Base-by-base conservation (phyloP, 768 basidiomycete genomes). In the Leucocoprinus birnbaumii region DNA sequence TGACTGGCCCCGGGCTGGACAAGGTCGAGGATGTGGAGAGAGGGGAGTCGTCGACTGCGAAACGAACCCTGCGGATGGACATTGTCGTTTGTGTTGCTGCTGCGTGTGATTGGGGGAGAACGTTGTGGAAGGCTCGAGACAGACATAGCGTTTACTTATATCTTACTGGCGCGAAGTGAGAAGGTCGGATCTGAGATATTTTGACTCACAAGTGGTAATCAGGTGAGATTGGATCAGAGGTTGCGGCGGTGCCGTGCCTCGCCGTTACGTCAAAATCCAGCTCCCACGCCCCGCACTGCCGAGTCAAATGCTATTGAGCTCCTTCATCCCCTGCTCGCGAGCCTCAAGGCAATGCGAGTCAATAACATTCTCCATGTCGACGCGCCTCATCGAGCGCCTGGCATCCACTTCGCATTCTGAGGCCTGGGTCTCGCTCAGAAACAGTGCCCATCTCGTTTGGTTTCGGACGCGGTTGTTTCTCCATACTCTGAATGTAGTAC, bases 331-430 rank as follows among this genome's bases (percentile, higher is more conserved):
- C 21, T 13, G 18, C 21, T n/a, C n/a, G 44, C 24, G 52, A 53
- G 44, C 52, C 52, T 53, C 52, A 16, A 45, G 44, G 52, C 52
- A 35, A 35, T 53, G 44, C 52, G 21, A n/a, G 10, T 52, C 24
- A 14, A 46, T 41, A 40, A 41, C 50, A 42, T 46, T 5, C 18
- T 37, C 2, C 16, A 34, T 40, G 9, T 38, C 31, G 31, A 31
- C 11, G 11, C 11, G 11, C n/a, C 11, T 31, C 31, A 31, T 31
- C 6, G 11, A 11, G 31, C 31, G 31, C 31, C 31, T 31, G 11
- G 31, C 31, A 31, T 11, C 31, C 31, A 31, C 31, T 31, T 31
- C 6, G 5, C 11, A 5, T 11, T 31, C 11, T 5, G 31, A 5
- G 31, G 11, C 31, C 11, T 11, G 5, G 31, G 31, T 11, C 31